Evolutionary conservation across 2,329 filamentous ascomycete species (phyloP).

Genomic region (Colletotrichum sp.): DNA sequence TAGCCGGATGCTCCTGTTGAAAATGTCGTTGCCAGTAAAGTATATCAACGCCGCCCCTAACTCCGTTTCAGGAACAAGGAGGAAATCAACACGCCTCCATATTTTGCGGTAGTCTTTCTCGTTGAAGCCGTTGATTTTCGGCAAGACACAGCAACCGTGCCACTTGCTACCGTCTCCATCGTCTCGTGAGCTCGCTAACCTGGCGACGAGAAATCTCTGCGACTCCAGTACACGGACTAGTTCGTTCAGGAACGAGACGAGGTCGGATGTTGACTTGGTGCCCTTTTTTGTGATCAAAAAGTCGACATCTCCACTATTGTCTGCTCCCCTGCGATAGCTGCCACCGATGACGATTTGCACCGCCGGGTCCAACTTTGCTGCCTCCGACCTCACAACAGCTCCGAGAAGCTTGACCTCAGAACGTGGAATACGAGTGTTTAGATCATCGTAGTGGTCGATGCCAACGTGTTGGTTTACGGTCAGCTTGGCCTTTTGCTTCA

Average conservation of each 20-base stretch:
- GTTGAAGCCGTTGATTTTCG: conserved; percentile 41
- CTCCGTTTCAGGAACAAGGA: conserved; percentile 81
- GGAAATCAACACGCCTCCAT: conserved; percentile 85
- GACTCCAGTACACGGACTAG: conserved; percentile 68
- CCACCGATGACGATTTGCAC: conserved; percentile 80
- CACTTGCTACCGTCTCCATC: conserved; percentile 73
- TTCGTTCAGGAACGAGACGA: conserved; percentile 65
- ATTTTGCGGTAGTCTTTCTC: conserved; percentile 41
- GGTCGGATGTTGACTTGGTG: conserved; percentile 56
- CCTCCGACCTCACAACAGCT: conserved; percentile 62
- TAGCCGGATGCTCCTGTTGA: conserved; percentile 85
- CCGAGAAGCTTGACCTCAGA: conserved; percentile 76
- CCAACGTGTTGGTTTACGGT: conserved; percentile 76
- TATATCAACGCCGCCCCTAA: conserved; percentile 89
- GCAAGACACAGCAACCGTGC: conserved; percentile 83
- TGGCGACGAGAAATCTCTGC: conserved; percentile 70
- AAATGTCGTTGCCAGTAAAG: conserved; percentile 94
- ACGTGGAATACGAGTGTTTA: conserved; percentile 79
- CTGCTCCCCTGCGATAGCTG: conserved; percentile 82
- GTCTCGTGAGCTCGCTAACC: conserved; percentile 63
- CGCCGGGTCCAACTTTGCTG: conserved; percentile 62
- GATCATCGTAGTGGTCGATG: conserved; percentile 79
- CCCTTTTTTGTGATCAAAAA: conserved; percentile 76
- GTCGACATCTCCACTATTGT: conserved; percentile 82
- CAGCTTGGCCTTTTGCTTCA: conserved; percentile 65